Percentiles rank a stretch among this genome's conserved stretches.
phyloP scores from a whole-genome alignment of 805 yeast species.

The Cyberlindnera amylophila region DNA sequence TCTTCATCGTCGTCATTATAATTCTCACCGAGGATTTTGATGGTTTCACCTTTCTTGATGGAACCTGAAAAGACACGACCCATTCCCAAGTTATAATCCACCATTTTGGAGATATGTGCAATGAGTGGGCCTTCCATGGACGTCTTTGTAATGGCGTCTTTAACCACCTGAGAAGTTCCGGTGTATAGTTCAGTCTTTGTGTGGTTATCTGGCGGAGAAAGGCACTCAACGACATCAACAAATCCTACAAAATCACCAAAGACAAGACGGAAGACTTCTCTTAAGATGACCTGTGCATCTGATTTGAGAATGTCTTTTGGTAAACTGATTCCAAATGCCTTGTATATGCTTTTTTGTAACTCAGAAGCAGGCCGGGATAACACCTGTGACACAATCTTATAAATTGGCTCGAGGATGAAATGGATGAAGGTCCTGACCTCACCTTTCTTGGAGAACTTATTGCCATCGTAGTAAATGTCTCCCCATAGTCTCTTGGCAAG shows the following conservation, averaged over 20 bases:
- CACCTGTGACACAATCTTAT: constrained; percentile 63
- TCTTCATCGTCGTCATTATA: constrained; percentile 51
- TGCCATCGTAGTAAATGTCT: constrained; percentile 49
- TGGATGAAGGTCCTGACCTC: constrained; percentile 33
- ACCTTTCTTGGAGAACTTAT: constrained; percentile 40
- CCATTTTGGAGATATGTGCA: constrained; percentile 56
- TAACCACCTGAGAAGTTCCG: constrained; percentile 25
- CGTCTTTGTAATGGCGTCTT: constrained; percentile 27
- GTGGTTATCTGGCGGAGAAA: constrained; percentile 37
- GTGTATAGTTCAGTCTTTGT: constrained; percentile 28
- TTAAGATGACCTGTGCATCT: constrained; percentile 59
- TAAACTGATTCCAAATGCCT: constrained; percentile 44
- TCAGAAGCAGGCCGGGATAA: constrained; percentile 47
- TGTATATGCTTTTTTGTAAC: constrained; percentile 42
- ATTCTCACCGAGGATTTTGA: constrained; percentile 55
- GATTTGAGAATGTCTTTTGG: constrained; percentile 38
- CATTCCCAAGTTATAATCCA: constrained; percentile 53
- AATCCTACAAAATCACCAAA: constrained; percentile 53
- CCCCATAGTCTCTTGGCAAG: constrained; percentile 76
- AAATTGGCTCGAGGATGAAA: constrained; percentile 79
- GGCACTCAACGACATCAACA: constrained; percentile 42
- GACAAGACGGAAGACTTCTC: constrained; percentile 47
- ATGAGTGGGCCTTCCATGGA: constrained; percentile 40
- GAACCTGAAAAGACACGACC: constrained; percentile 64
- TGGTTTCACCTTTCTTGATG: constrained; percentile 41